Evolutionary conservation across 345 rosid genomes (phyloP), one percentile per base, ranked within the genome.

Genomic region (Psidium guajava): DNA sequence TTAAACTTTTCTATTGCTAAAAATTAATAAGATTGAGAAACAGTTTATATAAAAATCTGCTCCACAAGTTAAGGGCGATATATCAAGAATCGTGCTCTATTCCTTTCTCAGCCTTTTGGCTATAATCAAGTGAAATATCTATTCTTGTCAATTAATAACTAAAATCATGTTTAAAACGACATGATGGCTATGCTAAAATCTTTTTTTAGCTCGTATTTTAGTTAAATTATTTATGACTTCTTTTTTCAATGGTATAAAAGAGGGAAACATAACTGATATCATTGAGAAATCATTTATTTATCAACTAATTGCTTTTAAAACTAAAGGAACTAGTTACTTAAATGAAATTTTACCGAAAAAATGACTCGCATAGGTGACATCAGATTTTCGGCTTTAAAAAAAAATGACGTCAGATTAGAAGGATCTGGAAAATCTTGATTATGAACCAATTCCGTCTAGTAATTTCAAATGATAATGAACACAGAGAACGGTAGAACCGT

Each of bases 91-190:
- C 15, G 14, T 25, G 32, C 13, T 11, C 32, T n/a, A 87, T 89
- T 87, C 89, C 89, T 89, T 92, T 90, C 91, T 91, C 91, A 90
- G 93, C 92, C 92, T 90, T 89, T 90, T 90, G 90, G 93, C 90
- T 91, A 90, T 89, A 92, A 92, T 91, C 91, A 91, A 90, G 91
- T 90, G 92, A 90, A 91, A 89, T 88, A 92, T 90, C 89, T 87
- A 88, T 88, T 90, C 89, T 92, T 92, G 9, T 32, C 24, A 8
- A 64, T 8, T 64, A 16, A 64, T 28, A 64, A 16, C 44, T 64
- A 16, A 64, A 6, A 61, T 61, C 74, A 61, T 61, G 40, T 61
- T 28, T 61, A 36, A 61, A 61, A 27, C 27, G 20, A 61, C 40
- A 61, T 27, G 42, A 28, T 27, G 28, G 21, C 40, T 6, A 28